Conservation (phyloP, 805 yeast species). For the Nakazawaea laoshanensis region DNA sequence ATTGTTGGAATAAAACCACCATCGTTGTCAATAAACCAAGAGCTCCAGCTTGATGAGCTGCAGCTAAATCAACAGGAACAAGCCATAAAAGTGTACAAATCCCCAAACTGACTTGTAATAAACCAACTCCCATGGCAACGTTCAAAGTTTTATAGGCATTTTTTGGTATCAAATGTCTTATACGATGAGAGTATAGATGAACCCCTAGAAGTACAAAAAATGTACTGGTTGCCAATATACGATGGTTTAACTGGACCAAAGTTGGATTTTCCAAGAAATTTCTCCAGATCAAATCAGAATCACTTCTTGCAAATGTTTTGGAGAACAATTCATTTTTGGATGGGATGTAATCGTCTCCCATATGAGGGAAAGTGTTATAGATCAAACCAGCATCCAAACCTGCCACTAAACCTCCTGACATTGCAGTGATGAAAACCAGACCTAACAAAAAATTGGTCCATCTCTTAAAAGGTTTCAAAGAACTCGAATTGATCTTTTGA, state of each 20-base stretch:
- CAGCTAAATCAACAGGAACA: conserved; percentile 90
- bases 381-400: conserved; percentile 97
- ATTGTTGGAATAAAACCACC: conserved; percentile 49
- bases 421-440: conserved; percentile 79
- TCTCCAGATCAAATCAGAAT: conserved; percentile 81
- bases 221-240: conserved; percentile 76
- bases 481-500: conserved; percentile 52
- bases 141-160: conserved; percentile 49
- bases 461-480: conserved; percentile 48
- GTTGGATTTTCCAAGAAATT: conserved; percentile 92
- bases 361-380: conserved; percentile 91
- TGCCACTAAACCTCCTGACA: conserved; percentile 98
- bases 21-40: conserved; percentile 77
- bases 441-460: conserved; percentile 49
- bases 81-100: conserved; percentile 76
- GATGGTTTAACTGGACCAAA: conserved; percentile 87
- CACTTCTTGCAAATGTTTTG: conserved; percentile 56
- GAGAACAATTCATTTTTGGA: conserved; percentile 71
- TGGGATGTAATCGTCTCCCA: conserved; percentile 85
- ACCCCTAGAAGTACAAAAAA: conserved; percentile 61
- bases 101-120: conserved; percentile 80
- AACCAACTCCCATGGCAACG: conserved; percentile 73
- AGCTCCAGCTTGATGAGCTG: conserved; percentile 96
- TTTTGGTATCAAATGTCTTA: conserved; percentile 49
- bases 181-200: conserved; percentile 59